Conservation (phyloP, 768 basidiomycete genomes). For the Hericium coralloides region DNA sequence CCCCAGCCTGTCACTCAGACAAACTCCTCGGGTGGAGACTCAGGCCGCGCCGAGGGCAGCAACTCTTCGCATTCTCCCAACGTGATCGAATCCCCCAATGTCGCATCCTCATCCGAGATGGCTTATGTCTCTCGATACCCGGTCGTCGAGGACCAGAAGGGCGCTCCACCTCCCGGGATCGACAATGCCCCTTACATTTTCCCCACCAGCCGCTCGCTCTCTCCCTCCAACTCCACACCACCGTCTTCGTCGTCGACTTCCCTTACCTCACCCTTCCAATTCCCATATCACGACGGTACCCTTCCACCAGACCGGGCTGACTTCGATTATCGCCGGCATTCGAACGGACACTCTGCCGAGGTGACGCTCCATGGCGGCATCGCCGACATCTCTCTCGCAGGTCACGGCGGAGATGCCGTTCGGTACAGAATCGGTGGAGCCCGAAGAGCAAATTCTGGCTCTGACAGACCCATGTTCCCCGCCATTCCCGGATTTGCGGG, state of each 20-base stretch:
- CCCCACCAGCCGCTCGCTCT: conserved; percentile 61
- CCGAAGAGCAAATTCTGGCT: conserved; percentile 38
- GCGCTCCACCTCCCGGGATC: conserved; percentile 34
- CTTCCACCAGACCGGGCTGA: conserved; percentile 49
- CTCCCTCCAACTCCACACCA: conserved; percentile 51
- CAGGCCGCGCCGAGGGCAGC: conserved; percentile 30
- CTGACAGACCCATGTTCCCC: conserved; percentile 41
- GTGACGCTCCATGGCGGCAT: conserved; percentile 68
- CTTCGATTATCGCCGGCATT: conserved; percentile 57
- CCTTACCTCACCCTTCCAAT: conserved; percentile 59
- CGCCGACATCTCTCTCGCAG: conserved; percentile 55
- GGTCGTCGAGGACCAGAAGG: conserved; percentile 47
- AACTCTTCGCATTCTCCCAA: conserved; percentile 44
- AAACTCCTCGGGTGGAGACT: conserved; percentile 33
- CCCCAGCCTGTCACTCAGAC: conserved; percentile 18
- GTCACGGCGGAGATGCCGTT: conserved; percentile 42
- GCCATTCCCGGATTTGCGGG: conserved; percentile 39
- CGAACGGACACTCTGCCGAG: conserved; percentile 44
- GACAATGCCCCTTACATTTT: conserved; percentile 50
- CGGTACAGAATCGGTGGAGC: conserved; percentile 49
- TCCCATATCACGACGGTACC: conserved; percentile 49
- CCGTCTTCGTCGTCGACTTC: conserved; percentile 53
- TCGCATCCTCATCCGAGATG: conserved; percentile 39
- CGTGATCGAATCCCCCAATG: conserved; percentile 48
- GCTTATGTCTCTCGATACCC: conserved; percentile 36